Conservation (phyloP, 768 basidiomycete genomes). For the Lanmaoa pseudosensibilis region DNA sequence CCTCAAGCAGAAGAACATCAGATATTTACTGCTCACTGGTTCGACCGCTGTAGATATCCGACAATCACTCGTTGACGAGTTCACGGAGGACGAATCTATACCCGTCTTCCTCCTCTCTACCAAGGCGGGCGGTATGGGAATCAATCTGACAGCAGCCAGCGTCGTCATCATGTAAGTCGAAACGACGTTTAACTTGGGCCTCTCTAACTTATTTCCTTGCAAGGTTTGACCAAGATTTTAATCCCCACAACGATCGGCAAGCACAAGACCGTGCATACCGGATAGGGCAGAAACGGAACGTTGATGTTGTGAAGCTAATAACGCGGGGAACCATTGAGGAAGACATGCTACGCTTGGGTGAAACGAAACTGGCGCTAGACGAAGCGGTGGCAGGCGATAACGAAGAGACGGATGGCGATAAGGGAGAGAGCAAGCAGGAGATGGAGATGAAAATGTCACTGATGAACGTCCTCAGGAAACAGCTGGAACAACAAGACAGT, state of each 20-base stretch:
- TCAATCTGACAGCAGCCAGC: conserved; percentile 93
- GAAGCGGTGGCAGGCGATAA: conserved; percentile 86
- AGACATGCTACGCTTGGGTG: conserved; percentile 87
- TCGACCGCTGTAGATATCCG: conserved; percentile 92
- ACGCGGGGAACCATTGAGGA: conserved; percentile 93
- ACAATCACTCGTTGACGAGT: conserved; percentile 93
- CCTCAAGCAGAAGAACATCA: conserved; percentile 67
- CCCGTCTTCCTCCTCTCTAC: conserved; percentile 89
- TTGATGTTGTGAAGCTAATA: conserved; percentile 93
- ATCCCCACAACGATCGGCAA: conserved; percentile 96
- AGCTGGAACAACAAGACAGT: conserved; percentile 63
- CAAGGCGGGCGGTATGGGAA: conserved; percentile 94
- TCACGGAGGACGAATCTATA: conserved; percentile 80
- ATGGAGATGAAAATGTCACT: conserved; percentile 84
- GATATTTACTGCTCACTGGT: conserved; percentile 85
- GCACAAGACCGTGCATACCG: conserved; percentile 97
- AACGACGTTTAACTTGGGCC: not conserved
- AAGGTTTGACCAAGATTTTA: conserved; percentile 98
- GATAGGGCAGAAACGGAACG: conserved; percentile 92
- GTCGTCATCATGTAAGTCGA: conserved; percentile 82
- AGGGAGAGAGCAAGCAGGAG: conserved; percentile 64
- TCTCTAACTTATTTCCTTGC: conserved; percentile 6
- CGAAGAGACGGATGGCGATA: conserved; percentile 55
- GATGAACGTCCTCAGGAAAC: conserved; percentile 80
- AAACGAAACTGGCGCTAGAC: conserved; percentile 89